These are phyloP conservation scores for Wickerhamomyces chambardii DNA, from an alignment of 805 yeast species.

Conservation along the genomic window DNA sequence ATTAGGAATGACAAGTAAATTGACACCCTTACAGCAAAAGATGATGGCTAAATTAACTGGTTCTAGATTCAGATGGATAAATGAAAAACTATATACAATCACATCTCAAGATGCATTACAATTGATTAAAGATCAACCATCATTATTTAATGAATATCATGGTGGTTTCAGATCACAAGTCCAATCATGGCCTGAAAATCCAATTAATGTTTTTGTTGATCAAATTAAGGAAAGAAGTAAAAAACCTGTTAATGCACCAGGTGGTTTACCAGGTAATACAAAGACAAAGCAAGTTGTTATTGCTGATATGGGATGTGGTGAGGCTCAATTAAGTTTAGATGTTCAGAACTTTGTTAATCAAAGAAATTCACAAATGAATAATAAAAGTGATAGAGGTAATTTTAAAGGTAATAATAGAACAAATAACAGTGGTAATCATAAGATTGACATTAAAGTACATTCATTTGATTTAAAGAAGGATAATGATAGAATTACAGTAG, in stretches of 20 bases:
- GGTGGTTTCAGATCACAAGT: slow-evolving; percentile 94
- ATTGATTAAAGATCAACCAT: slow-evolving; percentile 73
- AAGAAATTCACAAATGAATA: slow-evolving; percentile 1
- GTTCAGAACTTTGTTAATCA: slow-evolving; percentile 37
- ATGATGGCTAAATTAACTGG: slow-evolving; percentile 95
- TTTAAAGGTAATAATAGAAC: slow-evolving; percentile 20
- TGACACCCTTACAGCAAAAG: slow-evolving; percentile 87
- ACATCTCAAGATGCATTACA: slow-evolving; percentile 69
- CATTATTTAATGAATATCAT: slow-evolving; percentile 88
- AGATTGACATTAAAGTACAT: slow-evolving; percentile 55
- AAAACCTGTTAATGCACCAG: slow-evolving; percentile 86
- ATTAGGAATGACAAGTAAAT: slow-evolving; percentile 25
- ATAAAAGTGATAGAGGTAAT: slow-evolving; percentile 14
- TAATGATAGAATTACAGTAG: slow-evolving; percentile 91
- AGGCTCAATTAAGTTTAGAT: slow-evolving; percentile 77
- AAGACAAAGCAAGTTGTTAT: slow-evolving; percentile 51
- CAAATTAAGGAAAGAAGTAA: slow-evolving; percentile 52
- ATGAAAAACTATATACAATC: slow-evolving; percentile 91
- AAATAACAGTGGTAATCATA: slow-evolving; percentile 26
- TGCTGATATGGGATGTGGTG: slow-evolving; percentile 99
- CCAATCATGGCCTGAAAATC: slow-evolving; percentile 97
- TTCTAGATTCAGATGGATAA: slow-evolving; percentile 95
- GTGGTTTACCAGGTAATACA: slow-evolving; percentile 77
- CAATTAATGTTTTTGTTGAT: slow-evolving; percentile 82
- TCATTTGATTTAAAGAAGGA: slow-evolving; percentile 87